Percentiles rank a stretch among this genome's conserved stretches.
These are phyloP conservation scores for Leishmania mexicana DNA, from an alignment of 208 protist species.

Conservation along the genomic window DNA sequence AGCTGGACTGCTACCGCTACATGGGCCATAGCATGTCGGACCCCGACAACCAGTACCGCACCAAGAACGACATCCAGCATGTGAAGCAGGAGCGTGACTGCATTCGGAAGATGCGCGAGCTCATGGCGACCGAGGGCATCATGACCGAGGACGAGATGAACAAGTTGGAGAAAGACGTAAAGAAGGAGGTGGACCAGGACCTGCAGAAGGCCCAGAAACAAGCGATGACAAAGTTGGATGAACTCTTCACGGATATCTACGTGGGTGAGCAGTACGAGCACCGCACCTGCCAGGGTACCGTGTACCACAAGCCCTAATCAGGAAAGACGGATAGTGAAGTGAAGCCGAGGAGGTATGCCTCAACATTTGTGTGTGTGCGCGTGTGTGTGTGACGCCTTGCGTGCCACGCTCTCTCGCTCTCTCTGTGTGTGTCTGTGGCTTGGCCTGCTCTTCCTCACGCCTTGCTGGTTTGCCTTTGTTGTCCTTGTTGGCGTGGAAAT, in stretches of 20 bases:
- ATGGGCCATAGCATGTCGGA: slow-evolving; percentile 99
- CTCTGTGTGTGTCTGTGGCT: not conserved
- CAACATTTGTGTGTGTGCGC: not conserved
- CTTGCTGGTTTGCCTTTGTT: not conserved
- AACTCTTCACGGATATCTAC: slow-evolving; percentile 95
- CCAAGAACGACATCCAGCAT: slow-evolving; percentile 94
- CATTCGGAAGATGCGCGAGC: slow-evolving; percentile 87
- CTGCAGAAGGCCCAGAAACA: slow-evolving; percentile 88
- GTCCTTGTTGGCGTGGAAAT: not conserved
- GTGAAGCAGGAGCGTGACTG: slow-evolving; percentile 92
- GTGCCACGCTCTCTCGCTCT: not conserved
- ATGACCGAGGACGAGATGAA: slow-evolving; percentile 96
- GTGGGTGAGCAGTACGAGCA: slow-evolving; percentile 77
- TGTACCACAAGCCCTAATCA: slow-evolving; percentile 61
- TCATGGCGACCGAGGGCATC: slow-evolving; percentile 83
- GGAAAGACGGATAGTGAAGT: not conserved
- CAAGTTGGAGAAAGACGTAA: slow-evolving; percentile 89
- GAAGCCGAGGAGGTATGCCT: not conserved
- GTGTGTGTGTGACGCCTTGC: not conserved
- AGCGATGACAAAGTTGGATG: slow-evolving; percentile 54
- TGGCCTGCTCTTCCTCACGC: not conserved
- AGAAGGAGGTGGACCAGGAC: slow-evolving; percentile 93
- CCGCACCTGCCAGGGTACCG: slow-evolving; percentile 83
- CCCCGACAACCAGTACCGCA: slow-evolving; percentile 97
- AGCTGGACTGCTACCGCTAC: slow-evolving; percentile 97